A percentile compares a stretch with the other conserved stretches of the same genome.
These are phyloP conservation scores for Porcisia hertigi DNA, from an alignment of 208 protist species.

Conservation along the genomic window DNA sequence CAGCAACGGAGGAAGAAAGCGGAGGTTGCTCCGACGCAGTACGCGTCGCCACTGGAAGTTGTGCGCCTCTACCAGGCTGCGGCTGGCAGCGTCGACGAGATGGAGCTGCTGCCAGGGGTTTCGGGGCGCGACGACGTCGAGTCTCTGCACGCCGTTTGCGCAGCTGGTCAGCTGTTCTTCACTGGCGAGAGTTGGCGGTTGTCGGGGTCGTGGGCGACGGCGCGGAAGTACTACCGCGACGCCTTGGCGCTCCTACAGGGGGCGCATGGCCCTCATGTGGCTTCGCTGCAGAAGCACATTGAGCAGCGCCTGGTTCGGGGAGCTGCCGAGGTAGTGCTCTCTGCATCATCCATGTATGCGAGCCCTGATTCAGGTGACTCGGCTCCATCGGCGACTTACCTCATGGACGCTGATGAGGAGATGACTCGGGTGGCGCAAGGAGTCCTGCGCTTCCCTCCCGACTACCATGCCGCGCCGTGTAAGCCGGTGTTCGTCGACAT, in stretches of 20 bases:
- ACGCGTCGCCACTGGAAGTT: constrained; percentile 82
- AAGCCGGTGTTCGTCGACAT: constrained; percentile 90
- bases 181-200: constrained; percentile 78
- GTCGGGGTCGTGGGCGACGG: constrained; percentile 8
- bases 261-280: constrained; percentile 21
- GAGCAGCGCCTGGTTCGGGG: constrained; percentile 48
- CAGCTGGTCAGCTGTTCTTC: constrained; percentile 67
- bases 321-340: constrained; percentile 40
- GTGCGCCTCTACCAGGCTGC: constrained; percentile 81
- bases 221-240: constrained; percentile 50
- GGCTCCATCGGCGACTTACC: constrained; percentile 12
- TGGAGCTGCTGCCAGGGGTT: constrained; percentile 85
- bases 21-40: constrained; percentile 66
- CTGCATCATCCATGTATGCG: not conserved
- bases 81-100: constrained; percentile 60
- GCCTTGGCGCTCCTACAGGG: constrained; percentile 43
- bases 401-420: constrained; percentile 42
- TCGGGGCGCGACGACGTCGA: constrained; percentile 57
- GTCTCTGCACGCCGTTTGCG: constrained; percentile 42
- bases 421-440: constrained; percentile 55
- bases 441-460: constrained; percentile 76
- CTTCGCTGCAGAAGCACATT: constrained; percentile 37
- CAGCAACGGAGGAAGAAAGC: constrained; percentile 30
- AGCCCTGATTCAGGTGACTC: not conserved
- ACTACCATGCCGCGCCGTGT: constrained; percentile 74